A percentile compares a stretch with the other conserved stretches of the same genome.
phyloP scores from a whole-genome alignment of 495 filamentous ascomycete species.

The Stereocaulon alpinum region DNA sequence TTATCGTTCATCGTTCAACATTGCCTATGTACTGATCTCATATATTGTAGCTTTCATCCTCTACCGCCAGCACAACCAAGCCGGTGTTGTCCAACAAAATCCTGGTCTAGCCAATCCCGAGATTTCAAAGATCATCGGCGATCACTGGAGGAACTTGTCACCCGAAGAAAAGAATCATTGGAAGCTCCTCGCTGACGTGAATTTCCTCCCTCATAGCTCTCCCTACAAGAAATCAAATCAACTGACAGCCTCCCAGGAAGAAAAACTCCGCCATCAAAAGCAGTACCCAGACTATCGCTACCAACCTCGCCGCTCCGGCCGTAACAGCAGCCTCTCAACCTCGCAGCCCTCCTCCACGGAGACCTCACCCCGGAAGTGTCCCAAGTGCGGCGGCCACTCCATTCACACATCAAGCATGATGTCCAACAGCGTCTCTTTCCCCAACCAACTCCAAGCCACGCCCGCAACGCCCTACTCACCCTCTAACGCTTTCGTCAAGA shows the following conservation, averaged over 20 bases:
- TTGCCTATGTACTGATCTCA: slow-evolving; percentile 12
- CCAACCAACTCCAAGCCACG: slow-evolving; percentile 33
- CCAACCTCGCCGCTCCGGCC: slow-evolving; percentile 71
- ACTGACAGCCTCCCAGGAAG: slow-evolving; percentile 46
- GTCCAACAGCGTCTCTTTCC: slow-evolving; percentile 4
- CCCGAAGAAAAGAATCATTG: slow-evolving; percentile 73
- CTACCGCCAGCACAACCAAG: slow-evolving; percentile 90
- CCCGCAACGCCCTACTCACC: slow-evolving; percentile 38
- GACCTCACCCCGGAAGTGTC: slow-evolving; percentile 41
- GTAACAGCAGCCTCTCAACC: slow-evolving; percentile 23
- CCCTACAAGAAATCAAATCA: neutral
- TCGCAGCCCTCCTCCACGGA: slow-evolving; percentile 26
- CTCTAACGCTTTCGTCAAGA: slow-evolving; percentile 3
- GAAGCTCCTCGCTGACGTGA: slow-evolving; percentile 79
- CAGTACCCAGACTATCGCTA: slow-evolving; percentile 93
- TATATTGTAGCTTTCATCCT: slow-evolving; percentile 77
- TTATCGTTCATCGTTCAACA: slow-evolving; percentile 4
- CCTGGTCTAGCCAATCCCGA: slow-evolving; percentile 92
- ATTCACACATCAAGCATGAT: slow-evolving; percentile 21
- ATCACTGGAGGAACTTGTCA: slow-evolving; percentile 72
- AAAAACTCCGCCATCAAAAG: slow-evolving; percentile 80
- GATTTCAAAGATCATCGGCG: slow-evolving; percentile 95
- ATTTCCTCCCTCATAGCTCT: neutral
- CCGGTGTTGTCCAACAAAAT: slow-evolving; percentile 64
- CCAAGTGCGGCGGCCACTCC: slow-evolving; percentile 23